Base-by-base conservation (phyloP, 345 rosid species). In the Sapria himalayana region DNA sequence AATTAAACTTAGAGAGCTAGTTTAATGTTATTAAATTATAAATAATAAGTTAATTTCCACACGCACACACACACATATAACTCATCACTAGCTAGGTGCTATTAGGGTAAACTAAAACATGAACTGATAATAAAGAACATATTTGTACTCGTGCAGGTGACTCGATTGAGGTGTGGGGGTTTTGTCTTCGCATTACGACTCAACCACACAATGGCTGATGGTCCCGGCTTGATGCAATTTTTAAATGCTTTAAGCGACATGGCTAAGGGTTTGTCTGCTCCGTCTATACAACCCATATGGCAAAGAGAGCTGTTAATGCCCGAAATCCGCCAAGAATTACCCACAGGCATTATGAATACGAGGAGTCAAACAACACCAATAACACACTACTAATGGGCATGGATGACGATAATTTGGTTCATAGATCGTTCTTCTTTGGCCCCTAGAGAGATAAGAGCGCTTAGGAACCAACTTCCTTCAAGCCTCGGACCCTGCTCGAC, bases 401-500 rank as follows among this genome's bases (percentile, higher is more conserved):
- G 5, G 4, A 22, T 9, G n/a, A 19, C 10, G 22, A 40, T 3
- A 27, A 33, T 13, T 23, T 46, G 16, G 24, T 21, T 7, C 49
- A 48, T 14, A 29, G 29, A 8, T 55, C 60, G 11, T 55, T 55
- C 60, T 34, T 48, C 19, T 55, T 55, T 17, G 31, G 49, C 10
- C 43, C 37, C 3, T 2, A 17, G 11, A 3, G 22, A 48, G 7
- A 19, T 55, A 7, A 22, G 19, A 2, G n/a, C 41, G 7, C 33
- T 53, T 11, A 41, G 55, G n/a, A 16, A 9, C n/a, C 21, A 7
- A 3, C 5, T 44, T 2, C 55, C 55, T 20, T 48, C 17, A 0
- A 37, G 20, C n/a, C 63, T 21, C 2, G 33, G 24, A 4, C 3
- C 10, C 3, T 53, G 41, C 19, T 22, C 55, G 22, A n/a, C 20